Percentiles rank a stretch among this genome's conserved stretches.
These are phyloP conservation scores for Euphorbia pulcherrima DNA, from an alignment of 345 rosid genomes.

Conservation along the genomic window DNA sequence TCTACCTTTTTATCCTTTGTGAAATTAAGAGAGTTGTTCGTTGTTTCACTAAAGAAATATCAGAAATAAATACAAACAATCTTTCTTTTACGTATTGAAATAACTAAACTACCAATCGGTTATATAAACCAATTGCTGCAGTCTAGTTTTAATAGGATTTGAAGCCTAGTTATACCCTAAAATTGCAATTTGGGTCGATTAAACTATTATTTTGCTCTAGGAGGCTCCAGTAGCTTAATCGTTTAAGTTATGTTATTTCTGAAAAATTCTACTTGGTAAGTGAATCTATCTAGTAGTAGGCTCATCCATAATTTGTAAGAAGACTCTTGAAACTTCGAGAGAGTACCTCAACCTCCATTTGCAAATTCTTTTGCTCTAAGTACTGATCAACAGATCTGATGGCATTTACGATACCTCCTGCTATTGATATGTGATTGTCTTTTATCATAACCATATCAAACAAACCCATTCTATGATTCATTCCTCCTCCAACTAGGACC, in stretches of 20 bases:
- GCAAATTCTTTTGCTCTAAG: conserved; percentile 57
- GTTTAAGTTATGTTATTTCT: background rate
- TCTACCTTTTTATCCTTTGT: too few relatives aligned
- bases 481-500: conserved; percentile 96
- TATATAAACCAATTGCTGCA: too few relatives aligned
- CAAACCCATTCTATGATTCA: conserved; percentile 89
- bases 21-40: too few relatives aligned
- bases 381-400: conserved; percentile 69
- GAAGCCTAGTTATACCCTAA: too few relatives aligned
- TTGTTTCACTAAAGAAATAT: too few relatives aligned
- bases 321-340: background rate
- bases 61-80: too few relatives aligned
- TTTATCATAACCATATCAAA: conserved; percentile 98
- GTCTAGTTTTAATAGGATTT: too few relatives aligned
- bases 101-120: too few relatives aligned
- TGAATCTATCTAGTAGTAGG: background rate
- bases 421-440: conserved; percentile 94
- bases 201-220: too few relatives aligned
- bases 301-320: background rate
- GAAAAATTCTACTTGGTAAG: conserved; percentile 5
- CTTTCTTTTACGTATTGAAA: too few relatives aligned
- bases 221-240: background rate
- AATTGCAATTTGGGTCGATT: too few relatives aligned
- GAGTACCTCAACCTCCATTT: conserved; percentile 91
- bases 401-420: conserved; percentile 78